A percentile compares a stretch with the other conserved stretches of the same genome.
Conservation (phyloP, 2,329 filamentous ascomycete genomes). For the Fusarium sp. region DNA sequence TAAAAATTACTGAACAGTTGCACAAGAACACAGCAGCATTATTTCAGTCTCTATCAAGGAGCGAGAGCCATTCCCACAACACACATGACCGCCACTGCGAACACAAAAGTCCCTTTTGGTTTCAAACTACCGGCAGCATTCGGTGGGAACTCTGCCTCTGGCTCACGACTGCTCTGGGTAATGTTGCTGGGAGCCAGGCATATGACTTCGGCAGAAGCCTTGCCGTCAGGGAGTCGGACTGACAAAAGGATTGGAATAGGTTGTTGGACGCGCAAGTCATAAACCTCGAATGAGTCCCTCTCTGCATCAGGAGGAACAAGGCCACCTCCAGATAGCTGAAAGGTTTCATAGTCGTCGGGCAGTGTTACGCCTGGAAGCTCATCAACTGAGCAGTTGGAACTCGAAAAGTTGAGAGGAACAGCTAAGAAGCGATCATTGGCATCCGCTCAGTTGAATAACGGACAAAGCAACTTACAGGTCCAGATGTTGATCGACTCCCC, state of each 20-base stretch:
- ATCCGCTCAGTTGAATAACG: neutral
- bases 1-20: neutral
- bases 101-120: neutral
- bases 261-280: neutral
- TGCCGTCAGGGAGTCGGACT: neutral
- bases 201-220: neutral
- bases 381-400: neutral
- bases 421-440: neutral
- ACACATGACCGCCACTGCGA: neutral
- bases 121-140: neutral
- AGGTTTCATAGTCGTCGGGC: neutral
- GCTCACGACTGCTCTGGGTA: neutral
- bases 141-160: neutral
- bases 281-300: neutral
- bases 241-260: neutral
- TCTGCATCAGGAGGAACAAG: neutral
- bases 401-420: neutral
- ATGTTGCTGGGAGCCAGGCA: neutral
- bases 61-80: neutral
- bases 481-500: neutral
- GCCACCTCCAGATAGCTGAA: neutral
- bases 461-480: neutral
- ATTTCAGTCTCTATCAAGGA: neutral
- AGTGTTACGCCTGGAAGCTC: neutral
- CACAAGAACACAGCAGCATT: neutral